Evolutionary conservation across 2,329 filamentous ascomycete species (phyloP), one percentile per base, ranked within the genome.

Genomic region (Pseudogymnoascus destructans): DNA sequence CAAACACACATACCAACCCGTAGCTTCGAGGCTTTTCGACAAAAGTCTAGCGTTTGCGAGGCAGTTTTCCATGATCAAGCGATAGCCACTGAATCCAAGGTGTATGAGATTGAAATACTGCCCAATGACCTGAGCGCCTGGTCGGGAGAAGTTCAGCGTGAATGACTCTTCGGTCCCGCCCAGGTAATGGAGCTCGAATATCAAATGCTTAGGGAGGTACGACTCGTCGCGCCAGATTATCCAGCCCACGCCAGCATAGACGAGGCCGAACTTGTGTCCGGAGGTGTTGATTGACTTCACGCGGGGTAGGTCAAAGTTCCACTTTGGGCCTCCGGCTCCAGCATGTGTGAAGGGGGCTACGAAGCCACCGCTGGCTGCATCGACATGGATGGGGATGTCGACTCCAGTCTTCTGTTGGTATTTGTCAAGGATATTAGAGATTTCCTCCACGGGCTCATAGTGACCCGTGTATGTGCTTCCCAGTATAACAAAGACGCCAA

Each of bases 61-160:
- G 55, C 79, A 80, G 66, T 85, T 86, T 66, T 86, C 82, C 79
- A 83, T 86, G 60, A 85, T 77, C 33, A 73, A 72, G 9, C 75
- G 76, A 70, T 84, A 89, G 8, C 85, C 85, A 1, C 73, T 72
- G 68, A 81, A 84, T 1, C 85, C 85, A 0, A 88, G 76, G 62
- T 86, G 84, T 60, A 88, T 82, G 10, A 88, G 73, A 64, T 88
- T 87, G 71, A 81, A 88, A 70, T 88, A 88, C 66, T 88, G 85
- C 0, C 77, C 83, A 61, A 87, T 81, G 59, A 88, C 75, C 61
- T 87, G 85, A 0, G 81, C 80, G 2, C 84, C 85, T 0, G 84
- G 84, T 0, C 85, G 79, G 1, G 82, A 86, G 72, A 88, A 88
- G 71, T 87, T 88, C 17, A 88, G 75, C 0, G 84, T 87, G 70